Evolutionary conservation across 768 basidiomycete species (phyloP).

Genomic region (Russula griseocarnosa): DNA sequence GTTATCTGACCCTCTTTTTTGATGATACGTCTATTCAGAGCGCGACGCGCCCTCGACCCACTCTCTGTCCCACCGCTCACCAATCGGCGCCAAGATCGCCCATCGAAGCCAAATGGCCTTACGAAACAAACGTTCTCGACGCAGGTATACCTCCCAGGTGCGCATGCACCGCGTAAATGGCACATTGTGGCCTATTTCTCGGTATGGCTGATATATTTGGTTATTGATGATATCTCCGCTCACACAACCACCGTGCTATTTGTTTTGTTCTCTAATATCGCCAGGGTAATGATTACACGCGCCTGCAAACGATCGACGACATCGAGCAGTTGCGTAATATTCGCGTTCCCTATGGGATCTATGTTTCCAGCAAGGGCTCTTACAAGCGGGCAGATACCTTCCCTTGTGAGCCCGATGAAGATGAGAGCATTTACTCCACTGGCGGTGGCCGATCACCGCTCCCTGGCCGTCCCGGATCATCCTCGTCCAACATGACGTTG

Average conservation of each 20-base stretch:
- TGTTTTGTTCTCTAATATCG: not conserved
- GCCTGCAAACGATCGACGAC: slow-evolving; percentile 67
- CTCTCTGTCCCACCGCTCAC: slow-evolving; percentile 53
- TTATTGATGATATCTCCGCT: slow-evolving; percentile 7
- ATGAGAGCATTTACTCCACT: slow-evolving; percentile 29
- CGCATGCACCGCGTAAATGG: slow-evolving; percentile 64
- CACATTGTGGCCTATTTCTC: slow-evolving; percentile 82
- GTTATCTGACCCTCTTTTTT: not conserved
- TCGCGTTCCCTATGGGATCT: slow-evolving; percentile 66
- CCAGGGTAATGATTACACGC: slow-evolving; percentile 64
- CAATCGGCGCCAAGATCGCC: slow-evolving; percentile 69
- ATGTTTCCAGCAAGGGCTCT: slow-evolving; percentile 58
- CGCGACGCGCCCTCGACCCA: slow-evolving; percentile 58
- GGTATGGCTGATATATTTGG: slow-evolving; percentile 40
- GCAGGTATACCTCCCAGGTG: slow-evolving; percentile 60
- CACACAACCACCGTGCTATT: slow-evolving; percentile 5
- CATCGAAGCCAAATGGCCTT: slow-evolving; percentile 73
- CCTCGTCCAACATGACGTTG: slow-evolving; percentile 18
- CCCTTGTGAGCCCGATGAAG: slow-evolving; percentile 32
- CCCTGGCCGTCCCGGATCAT: slow-evolving; percentile 18
- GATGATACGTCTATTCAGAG: slow-evolving; percentile 37
- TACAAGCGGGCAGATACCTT: slow-evolving; percentile 32
- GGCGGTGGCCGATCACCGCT: slow-evolving; percentile 19
- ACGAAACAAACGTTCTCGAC: slow-evolving; percentile 86
- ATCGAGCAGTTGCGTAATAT: slow-evolving; percentile 70